These are phyloP conservation scores for Lepiota brunneoincarnata DNA, from an alignment of 768 basidiomycete genomes.

Conservation along the genomic window DNA sequence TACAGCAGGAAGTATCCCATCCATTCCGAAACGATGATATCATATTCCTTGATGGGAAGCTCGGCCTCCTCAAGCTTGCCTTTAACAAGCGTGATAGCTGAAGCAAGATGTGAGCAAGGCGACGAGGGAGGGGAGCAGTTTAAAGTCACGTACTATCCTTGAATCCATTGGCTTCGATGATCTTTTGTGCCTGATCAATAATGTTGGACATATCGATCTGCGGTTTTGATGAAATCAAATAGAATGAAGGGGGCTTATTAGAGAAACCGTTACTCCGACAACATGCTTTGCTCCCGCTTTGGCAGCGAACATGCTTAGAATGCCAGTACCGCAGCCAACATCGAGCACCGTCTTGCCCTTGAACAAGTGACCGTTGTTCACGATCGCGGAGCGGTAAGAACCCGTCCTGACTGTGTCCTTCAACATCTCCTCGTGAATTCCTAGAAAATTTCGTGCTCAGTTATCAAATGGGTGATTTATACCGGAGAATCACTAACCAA, in stretches of 20 bases:
- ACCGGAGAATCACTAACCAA: slow-evolving; percentile 53
- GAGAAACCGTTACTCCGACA: slow-evolving; percentile 66
- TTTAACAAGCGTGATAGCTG: slow-evolving; percentile 94
- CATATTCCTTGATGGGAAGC: slow-evolving; percentile 87
- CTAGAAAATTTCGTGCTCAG: slow-evolving; percentile 35
- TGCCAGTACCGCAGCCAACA: slow-evolving; percentile 98
- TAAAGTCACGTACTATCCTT: slow-evolving; percentile 68
- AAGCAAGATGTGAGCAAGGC: slow-evolving; percentile 10
- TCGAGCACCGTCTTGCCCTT: slow-evolving; percentile 96
- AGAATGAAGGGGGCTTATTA: slow-evolving; percentile 4
- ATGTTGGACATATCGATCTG: slow-evolving; percentile 99
- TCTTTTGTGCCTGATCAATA: slow-evolving; percentile 97
- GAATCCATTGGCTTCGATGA: slow-evolving; percentile 95
- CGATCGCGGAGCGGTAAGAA: slow-evolving; percentile 91
- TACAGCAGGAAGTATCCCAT: slow-evolving; percentile 99
- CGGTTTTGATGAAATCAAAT: slow-evolving; percentile 16
- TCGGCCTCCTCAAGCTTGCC: slow-evolving; percentile 95
- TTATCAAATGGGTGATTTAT: neutral
- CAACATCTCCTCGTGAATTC: slow-evolving; percentile 99
- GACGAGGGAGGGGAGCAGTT: neutral
- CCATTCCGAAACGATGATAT: slow-evolving; percentile 99
- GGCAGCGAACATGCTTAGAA: slow-evolving; percentile 96
- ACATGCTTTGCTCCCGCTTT: slow-evolving; percentile 94
- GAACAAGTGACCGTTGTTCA: slow-evolving; percentile 94
- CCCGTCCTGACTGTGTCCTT: slow-evolving; percentile 95